A percentile compares a stretch with the other conserved stretches of the same genome.
Evolutionary conservation across 2,329 filamentous ascomycete genomes (phyloP).

Genomic region (Westerdykella ornata): DNA sequence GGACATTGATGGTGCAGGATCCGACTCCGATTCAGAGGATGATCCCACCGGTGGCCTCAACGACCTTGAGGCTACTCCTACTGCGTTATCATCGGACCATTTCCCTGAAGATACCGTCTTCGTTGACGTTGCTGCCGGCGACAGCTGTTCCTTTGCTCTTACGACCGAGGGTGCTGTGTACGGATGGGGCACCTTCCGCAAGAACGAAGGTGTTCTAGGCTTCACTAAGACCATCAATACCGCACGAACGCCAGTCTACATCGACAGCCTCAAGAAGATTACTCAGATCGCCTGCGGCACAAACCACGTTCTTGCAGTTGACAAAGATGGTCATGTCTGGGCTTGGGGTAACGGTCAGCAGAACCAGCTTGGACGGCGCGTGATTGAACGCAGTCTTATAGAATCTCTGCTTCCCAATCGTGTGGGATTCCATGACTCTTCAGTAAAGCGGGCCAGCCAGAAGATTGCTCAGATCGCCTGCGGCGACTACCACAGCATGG

Average conservation of each 20-base stretch:
- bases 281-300: conserved; percentile 58
- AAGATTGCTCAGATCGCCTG: conserved; percentile 57
- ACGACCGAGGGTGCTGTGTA: conserved; percentile 71
- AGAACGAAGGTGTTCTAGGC: conserved; percentile 60
- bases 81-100: conserved; percentile 48
- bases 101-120: conserved; percentile 59
- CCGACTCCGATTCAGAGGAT: conserved; percentile 40
- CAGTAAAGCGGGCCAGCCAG: conserved; percentile 38
- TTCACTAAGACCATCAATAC: conserved; percentile 47
- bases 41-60: conserved; percentile 60
- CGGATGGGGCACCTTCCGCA: conserved; percentile 77
- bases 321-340: conserved; percentile 57
- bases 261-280: conserved; percentile 61
- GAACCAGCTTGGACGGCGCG: conserved; percentile 60
- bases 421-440: conserved; percentile 47
- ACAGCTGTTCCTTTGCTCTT: conserved; percentile 69
- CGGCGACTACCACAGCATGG: conserved; percentile 77
- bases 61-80: conserved; percentile 63
- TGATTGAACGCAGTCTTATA: conserved; percentile 53
- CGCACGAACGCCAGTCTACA: conserved; percentile 44
- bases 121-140: conserved; percentile 62
- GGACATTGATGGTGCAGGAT: conserved; percentile 48
- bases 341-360: conserved; percentile 70
- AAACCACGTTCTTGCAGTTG: conserved; percentile 65
- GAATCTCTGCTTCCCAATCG: conserved; percentile 52